Evolutionary conservation across 345 rosid species (phyloP).

Genomic region (Syzygium oleosum): DNA sequence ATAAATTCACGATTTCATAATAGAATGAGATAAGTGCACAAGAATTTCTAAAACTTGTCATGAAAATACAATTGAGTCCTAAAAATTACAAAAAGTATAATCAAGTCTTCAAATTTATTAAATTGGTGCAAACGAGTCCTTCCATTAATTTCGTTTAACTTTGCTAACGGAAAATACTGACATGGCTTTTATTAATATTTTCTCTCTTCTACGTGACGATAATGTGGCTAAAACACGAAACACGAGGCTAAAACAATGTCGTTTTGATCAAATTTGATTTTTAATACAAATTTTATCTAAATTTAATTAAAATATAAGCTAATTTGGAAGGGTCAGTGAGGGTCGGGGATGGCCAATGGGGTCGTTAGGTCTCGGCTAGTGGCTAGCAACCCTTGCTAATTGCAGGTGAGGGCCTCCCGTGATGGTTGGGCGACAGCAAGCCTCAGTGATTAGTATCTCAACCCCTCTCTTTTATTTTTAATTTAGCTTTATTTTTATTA

Average conservation of each 20-base stretch:
- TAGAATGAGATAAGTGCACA: background rate
- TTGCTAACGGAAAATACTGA: background rate
- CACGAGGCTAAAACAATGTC: background rate
- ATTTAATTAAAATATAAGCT: background rate
- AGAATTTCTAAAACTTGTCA: no score
- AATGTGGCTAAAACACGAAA: background rate
- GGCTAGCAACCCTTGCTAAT: rapidly evolving
- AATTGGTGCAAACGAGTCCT: rapidly evolving
- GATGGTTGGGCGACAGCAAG: rapidly evolving
- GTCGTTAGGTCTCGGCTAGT: rapidly evolving
- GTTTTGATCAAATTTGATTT: background rate
- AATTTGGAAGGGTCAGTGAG: background rate
- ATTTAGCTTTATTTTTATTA: background rate
- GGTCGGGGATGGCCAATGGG: rapidly evolving
- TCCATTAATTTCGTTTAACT: background rate
- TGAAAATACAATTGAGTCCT: background rate
- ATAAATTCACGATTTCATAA: background rate
- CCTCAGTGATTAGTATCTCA: rapidly evolving
- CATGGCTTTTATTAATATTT: background rate
- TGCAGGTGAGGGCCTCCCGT: rapidly evolving
- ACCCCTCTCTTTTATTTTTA: background rate
- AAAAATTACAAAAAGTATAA: background rate
- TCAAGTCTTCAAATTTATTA: rapidly evolving
- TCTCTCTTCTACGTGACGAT: background rate
- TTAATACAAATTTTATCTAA: background rate